Base-by-base conservation (phyloP, 2,329 filamentous ascomycete species). In the Beauveria sp. region DNA sequence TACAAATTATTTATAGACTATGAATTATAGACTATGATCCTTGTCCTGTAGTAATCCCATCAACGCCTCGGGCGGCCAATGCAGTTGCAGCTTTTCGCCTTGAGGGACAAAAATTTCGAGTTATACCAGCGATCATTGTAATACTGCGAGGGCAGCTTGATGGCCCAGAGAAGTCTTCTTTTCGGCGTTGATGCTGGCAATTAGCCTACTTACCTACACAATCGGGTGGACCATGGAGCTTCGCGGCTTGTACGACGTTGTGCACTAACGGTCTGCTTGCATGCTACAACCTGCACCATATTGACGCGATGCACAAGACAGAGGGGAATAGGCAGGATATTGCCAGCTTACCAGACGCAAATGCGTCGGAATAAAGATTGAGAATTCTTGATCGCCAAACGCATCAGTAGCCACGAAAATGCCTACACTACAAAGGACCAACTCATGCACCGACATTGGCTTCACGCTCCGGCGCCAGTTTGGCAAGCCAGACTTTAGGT, bases 381-480 rank as follows among this genome's bases (percentile, higher is more conserved):
- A 40, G 7, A 50, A 22, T 1, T 28, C 18, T 50, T 2, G n/a
- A 31, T 8, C 28, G 28, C 14, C 16, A 28, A 16, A 16, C 22
- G 9, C 45, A 38, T 26, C 12, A 24, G 8, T 2, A 14, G 18
- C 20, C 6, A 2, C 20, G 14, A 14, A 68, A 64, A 79, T 79
- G 77, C 72, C 77, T 61, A 68, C 71, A 52, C 72, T 83, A 59
- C 71, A 75, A 48, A 75, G 79, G 65, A 74, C 73, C 55, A 76
- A 77, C 62, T 84, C 81, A 49, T 80, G 77, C 68, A 78, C 79
- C 62, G 89, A 93, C 72, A 81, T 92, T 64, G 88, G 89, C 65
- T 91, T 91, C 70, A 90, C 89, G 6, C 77, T 93, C 38, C 83
- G 86, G 53, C 81, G 84, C 24, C 88, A 90, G 57, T 93, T 93